A percentile compares a stretch with the other conserved stretches of the same genome.
These are phyloP conservation scores for Phytophthora podocarpi DNA, from an alignment of 352 stramenopile species.

Conservation along the genomic window DNA sequence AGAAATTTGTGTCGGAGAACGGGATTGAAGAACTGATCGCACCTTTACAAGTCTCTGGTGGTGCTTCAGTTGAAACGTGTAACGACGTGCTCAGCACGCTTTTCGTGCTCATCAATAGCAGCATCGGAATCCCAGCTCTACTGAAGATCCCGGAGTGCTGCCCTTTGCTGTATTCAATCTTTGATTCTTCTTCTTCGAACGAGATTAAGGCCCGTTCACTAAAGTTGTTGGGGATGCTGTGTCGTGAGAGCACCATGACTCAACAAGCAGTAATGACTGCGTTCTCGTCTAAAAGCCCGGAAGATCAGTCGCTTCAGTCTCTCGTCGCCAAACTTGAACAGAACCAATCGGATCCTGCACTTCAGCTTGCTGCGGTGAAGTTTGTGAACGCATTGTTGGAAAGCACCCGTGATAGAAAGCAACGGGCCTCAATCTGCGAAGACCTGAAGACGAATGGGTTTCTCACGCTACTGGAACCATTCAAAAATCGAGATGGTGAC, in stretches of 20 bases:
- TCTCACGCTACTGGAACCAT: constrained; percentile 35
- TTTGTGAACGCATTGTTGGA: constrained; percentile 58
- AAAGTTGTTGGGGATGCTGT: constrained; percentile 37
- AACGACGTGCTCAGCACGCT: constrained; percentile 57
- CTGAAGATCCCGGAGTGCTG: constrained; percentile 39
- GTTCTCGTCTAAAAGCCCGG: constrained; percentile 18
- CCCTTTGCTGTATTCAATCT: constrained; percentile 28
- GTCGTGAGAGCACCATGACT: constrained; percentile 30
- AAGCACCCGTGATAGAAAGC: constrained; percentile 29
- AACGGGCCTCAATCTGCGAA: constrained; percentile 45
- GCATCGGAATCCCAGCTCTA: constrained; percentile 37
- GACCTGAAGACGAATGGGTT: constrained; percentile 47
- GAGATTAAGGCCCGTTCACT: constrained; percentile 32
- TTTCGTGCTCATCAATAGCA: constrained; percentile 49
- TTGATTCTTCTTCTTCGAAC: constrained; percentile 26
- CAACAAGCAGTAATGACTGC: constrained; percentile 36
- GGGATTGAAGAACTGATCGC: constrained; percentile 47
- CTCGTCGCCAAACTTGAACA: constrained; percentile 36
- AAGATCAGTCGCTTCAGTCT: constrained; percentile 29
- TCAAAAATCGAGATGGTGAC: constrained; percentile 5
- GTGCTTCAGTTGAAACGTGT: constrained; percentile 22
- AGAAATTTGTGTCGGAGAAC: constrained; percentile 52
- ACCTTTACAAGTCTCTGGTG: constrained; percentile 39
- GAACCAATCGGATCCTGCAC: constrained; percentile 31
- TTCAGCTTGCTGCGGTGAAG: constrained; percentile 40